Conservation (phyloP, 2,329 filamentous ascomycete genomes). For the Neofusicoccum kwambonambiense region DNA sequence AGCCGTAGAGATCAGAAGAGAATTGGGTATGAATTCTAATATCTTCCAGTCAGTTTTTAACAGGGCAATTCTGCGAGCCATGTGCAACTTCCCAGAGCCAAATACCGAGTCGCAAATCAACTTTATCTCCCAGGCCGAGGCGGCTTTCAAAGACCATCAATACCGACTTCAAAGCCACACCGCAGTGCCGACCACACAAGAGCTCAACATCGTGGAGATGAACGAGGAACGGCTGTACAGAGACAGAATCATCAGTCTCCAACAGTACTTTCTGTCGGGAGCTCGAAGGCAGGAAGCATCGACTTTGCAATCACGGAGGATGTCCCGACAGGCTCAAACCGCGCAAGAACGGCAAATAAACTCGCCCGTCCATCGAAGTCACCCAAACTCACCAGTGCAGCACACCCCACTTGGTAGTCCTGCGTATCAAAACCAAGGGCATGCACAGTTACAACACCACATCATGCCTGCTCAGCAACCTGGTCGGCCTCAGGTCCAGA, state of each 20-base stretch:
- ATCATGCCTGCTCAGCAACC: background rate
- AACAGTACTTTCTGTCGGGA: background rate
- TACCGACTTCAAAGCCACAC: background rate
- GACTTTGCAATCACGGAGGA: background rate
- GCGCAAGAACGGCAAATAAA: background rate
- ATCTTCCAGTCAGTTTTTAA: constrained; percentile 58
- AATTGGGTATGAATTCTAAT: constrained; percentile 50
- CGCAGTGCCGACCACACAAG: background rate
- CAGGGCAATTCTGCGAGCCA: constrained; percentile 46
- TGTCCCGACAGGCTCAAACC: background rate
- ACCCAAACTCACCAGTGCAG: background rate
- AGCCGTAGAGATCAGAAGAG: constrained; percentile 54
- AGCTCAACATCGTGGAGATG: background rate
- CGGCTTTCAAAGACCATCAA: background rate
- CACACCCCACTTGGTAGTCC: background rate
- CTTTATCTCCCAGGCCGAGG: background rate
- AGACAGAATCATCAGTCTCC: background rate
- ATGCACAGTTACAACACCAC: background rate
- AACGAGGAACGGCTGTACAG: background rate
- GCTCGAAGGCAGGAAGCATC: background rate
- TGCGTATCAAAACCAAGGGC: background rate
- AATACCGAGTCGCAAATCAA: background rate
- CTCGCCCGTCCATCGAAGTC: background rate
- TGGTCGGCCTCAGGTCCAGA: background rate
- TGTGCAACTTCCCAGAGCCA: constrained; percentile 31